Evolutionary conservation across 768 basidiomycete species (phyloP).

Genomic region (Psilocybe tampanensis): DNA sequence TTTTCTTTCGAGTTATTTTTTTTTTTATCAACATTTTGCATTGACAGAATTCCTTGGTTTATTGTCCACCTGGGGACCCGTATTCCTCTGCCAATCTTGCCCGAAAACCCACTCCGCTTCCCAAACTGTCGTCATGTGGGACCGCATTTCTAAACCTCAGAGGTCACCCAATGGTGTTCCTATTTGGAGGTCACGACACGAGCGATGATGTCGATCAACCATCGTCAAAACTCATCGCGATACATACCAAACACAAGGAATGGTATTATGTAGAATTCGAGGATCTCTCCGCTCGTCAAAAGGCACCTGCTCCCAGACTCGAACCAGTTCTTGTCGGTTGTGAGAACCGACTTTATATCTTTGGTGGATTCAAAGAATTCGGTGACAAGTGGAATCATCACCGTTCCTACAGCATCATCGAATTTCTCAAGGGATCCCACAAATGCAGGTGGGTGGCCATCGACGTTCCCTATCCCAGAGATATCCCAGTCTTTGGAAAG

Average conservation of each 20-base stretch:
- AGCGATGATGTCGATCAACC: not conserved
- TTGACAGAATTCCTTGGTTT: not conserved
- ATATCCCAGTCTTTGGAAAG: not conserved
- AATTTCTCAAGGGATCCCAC: not conserved
- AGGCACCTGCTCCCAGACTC: not conserved
- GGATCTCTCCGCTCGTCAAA: not conserved
- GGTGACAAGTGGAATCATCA: not conserved
- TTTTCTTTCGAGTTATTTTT: not conserved
- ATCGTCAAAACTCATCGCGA: not conserved
- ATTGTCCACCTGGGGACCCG: not conserved
- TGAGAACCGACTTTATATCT: not conserved
- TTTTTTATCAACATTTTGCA: not conserved
- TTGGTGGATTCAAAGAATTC: not conserved
- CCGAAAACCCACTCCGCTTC: not conserved
- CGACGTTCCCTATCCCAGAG: not conserved
- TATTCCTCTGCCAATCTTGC: not conserved
- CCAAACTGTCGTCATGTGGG: not conserved
- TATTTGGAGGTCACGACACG: slow-evolving; percentile 2
- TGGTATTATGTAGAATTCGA: slow-evolving; percentile 7
- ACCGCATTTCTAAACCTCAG: not conserved
- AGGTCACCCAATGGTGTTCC: not conserved
- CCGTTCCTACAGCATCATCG: slow-evolving; percentile 1
- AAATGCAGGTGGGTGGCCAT: not conserved
- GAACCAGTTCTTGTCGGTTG: not conserved
- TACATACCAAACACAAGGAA: slow-evolving; percentile 4